These are phyloP conservation scores for Phyllosticta citrichinensis DNA, from an alignment of 2,329 filamentous ascomycete species.

Conservation along the genomic window DNA sequence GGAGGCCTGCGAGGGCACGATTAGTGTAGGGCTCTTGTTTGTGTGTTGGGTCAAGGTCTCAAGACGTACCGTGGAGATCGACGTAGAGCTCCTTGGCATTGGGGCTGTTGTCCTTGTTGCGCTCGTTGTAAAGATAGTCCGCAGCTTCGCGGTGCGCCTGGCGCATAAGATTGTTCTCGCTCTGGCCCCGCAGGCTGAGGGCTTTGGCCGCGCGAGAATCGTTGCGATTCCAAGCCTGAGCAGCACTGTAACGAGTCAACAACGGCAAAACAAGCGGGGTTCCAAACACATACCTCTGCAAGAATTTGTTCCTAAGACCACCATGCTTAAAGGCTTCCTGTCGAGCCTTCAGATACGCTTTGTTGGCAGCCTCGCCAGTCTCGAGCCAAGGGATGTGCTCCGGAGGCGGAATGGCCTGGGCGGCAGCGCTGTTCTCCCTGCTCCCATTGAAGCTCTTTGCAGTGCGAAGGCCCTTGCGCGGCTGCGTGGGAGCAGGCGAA, in stretches of 20 bases:
- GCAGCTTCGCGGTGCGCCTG: conserved; percentile 94
- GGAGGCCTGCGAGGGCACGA: conserved; percentile 49
- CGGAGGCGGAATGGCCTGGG: conserved; percentile 74
- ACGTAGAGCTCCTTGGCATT: conserved; percentile 71
- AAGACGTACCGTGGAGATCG: conserved; percentile 62
- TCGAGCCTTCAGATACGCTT: conserved; percentile 87
- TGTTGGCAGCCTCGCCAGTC: conserved; percentile 82
- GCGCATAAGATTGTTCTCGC: conserved; percentile 94
- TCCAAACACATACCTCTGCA: conserved; percentile 62
- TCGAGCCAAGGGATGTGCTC: conserved; percentile 95
- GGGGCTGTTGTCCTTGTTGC: conserved; percentile 58
- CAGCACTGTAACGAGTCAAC: conserved; percentile 51
- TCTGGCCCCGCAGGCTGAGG: conserved; percentile 84
- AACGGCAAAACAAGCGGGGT: not conserved
- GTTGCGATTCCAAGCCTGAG: conserved; percentile 97
- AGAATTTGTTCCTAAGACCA: conserved; percentile 89
- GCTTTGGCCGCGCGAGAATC: conserved; percentile 94
- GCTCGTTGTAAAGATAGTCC: conserved; percentile 82
- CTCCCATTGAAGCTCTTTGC: conserved; percentile 57
- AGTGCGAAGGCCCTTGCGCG: conserved; percentile 50
- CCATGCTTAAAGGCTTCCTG: conserved; percentile 97
- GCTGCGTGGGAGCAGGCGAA: conserved; percentile 58
- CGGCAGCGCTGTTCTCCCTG: conserved; percentile 69
- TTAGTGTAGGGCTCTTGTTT: not conserved
- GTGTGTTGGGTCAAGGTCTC: too few species aligned